Percentiles rank a stretch among this genome's conserved stretches.
phyloP scores from a whole-genome alignment of 257 asterid species.

The Knoxia roxburghii region DNA sequence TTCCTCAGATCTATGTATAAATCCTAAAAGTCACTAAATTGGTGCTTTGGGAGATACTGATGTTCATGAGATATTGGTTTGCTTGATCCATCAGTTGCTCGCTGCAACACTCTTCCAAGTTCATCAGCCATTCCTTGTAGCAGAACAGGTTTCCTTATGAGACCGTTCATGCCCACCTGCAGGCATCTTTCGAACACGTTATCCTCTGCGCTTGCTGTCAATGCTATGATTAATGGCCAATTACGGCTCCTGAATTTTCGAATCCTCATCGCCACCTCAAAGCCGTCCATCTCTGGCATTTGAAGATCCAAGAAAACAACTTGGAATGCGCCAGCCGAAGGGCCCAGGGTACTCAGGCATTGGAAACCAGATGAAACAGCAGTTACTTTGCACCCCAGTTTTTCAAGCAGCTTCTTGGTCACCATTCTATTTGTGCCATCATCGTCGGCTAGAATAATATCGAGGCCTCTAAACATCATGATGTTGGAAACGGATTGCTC shows the following conservation, averaged over 20 bases:
- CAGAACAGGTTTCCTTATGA: conserved; percentile 38
- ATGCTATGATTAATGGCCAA: conserved; percentile 41
- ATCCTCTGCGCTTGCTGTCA: conserved; percentile 43
- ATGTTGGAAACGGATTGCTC: conserved; percentile 21
- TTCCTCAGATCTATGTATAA: not conserved
- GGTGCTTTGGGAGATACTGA: not conserved
- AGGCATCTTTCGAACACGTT: conserved; percentile 30
- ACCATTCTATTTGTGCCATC: conserved; percentile 38
- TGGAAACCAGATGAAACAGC: conserved; percentile 38
- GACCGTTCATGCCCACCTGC: conserved; percentile 42
- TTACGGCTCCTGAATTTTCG: conserved; percentile 37
- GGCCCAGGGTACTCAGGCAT: conserved; percentile 36
- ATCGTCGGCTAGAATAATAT: conserved; percentile 33
- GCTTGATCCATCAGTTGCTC: conserved; percentile 18
- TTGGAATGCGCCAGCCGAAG: conserved; percentile 25
- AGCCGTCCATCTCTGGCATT: conserved; percentile 51
- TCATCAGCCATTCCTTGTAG: conserved; percentile 38
- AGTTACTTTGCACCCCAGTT: conserved; percentile 40
- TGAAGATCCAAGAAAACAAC: conserved; percentile 43
- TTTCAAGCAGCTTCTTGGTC: conserved; percentile 38
- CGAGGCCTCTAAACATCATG: conserved; percentile 31
- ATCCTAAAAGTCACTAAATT: not conserved
- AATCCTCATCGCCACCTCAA: conserved; percentile 37
- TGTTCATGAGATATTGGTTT: not conserved
- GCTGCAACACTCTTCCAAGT: conserved; percentile 29